Evolutionary conservation across 495 filamentous ascomycete genomes (phyloP), one percentile per base, ranked within the genome.

Genomic region (Oidiodendron maius): DNA sequence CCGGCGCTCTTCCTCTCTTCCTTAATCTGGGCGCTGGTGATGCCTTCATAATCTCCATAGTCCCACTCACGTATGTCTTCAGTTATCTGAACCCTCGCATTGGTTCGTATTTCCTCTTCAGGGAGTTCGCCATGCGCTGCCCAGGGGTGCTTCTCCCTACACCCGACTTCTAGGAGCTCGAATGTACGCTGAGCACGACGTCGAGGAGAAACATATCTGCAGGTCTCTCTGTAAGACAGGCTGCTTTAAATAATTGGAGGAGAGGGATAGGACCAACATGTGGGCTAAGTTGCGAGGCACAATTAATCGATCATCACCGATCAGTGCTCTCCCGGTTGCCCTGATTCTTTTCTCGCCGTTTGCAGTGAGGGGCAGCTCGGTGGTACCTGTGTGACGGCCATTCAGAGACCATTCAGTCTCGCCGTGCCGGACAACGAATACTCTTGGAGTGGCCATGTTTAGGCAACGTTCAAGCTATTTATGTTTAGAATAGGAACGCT

Each of bases 391-490:
- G 70, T 98, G 91, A 18, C 84, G 81, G 49, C 91, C 93, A 59
- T 87, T 89, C 32, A 96, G 77, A 1, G 91, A 96, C 93, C 93
- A 98, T 75, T 94, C 89, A 2, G 93, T 98, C 68, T 98, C 93
- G 67, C 78, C 78, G 59, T 98, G 93, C 55, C 93, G 87, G 69
- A 93, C 73, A 50, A 98, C 85, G 76, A 96, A 96, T 64, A 90
- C 84, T 41, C 90, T 78, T 4, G 93, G 90, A 9, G 84, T 80
- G 9, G 51, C 40, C 55, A 58, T 58, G 22, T 2, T n/a, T n/a
- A n/a, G n/a, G n/a, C n/a, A n/a, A n/a, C n/a, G n/a, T n/a, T n/a
- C n/a, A n/a, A n/a, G n/a, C n/a, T n/a, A n/a, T n/a, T n/a, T n/a
- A n/a, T n/a, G n/a, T n/a, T n/a, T n/a, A n/a, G n/a, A n/a, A n/a